Conservation (phyloP, 2,329 filamentous ascomycete genomes). For the Passalora sequoiae region DNA sequence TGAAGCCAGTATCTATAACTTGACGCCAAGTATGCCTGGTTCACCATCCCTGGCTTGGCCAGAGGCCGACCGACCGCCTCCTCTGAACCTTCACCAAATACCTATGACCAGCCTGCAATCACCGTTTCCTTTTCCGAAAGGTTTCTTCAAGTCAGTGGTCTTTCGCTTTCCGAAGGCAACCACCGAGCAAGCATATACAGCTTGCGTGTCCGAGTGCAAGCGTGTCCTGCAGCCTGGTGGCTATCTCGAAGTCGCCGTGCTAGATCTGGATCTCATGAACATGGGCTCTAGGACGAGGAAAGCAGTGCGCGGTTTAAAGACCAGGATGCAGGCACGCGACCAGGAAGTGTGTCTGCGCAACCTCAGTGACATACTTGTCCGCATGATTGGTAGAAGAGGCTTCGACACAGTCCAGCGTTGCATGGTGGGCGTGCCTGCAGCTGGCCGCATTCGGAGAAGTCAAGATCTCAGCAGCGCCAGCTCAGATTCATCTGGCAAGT, state of each 20-base stretch:
- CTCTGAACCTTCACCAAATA: conserved; percentile 68
- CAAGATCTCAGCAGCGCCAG: conserved; percentile 30
- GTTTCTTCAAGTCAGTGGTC: conserved; percentile 71
- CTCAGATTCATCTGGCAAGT: conserved; percentile 22
- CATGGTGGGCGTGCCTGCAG: conserved; percentile 71
- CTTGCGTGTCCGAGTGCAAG: conserved; percentile 68
- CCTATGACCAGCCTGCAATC: conserved; percentile 58
- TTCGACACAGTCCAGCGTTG: conserved; percentile 71
- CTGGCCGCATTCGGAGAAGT: conserved; percentile 41
- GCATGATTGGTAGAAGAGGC: conserved; percentile 61
- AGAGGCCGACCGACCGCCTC: conserved; percentile 21
- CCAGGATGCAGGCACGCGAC: conserved; percentile 59
- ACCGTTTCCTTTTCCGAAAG: conserved; percentile 68
- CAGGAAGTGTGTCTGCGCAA: conserved; percentile 56
- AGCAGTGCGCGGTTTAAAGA: conserved; percentile 65
- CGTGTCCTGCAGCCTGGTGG: conserved; percentile 73
- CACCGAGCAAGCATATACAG: conserved; percentile 63
- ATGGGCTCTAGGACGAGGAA: conserved; percentile 69
- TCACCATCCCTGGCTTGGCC: conserved; percentile 18
- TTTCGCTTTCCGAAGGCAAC: conserved; percentile 70
- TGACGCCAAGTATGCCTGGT: conserved; percentile 39
- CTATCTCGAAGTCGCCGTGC: conserved; percentile 70
- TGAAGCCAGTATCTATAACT: conserved; percentile 68
- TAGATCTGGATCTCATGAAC: conserved; percentile 76
- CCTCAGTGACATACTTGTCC: conserved; percentile 54